phyloP scores from a whole-genome alignment of 208 protist genomes.

The Naegleria fowleri region DNA sequence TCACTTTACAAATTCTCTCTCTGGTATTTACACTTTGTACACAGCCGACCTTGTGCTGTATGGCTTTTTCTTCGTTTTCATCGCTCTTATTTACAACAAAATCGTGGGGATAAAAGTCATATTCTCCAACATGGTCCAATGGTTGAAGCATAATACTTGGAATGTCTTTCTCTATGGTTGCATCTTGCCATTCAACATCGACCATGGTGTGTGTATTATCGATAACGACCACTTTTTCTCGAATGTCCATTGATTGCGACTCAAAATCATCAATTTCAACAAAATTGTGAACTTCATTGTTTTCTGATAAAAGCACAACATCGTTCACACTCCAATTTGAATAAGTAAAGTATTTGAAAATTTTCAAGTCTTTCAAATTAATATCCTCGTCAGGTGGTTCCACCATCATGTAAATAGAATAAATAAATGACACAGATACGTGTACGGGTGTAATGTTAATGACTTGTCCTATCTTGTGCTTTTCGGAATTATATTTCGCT shows the following conservation, averaged over 20 bases:
- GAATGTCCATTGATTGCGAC: not conserved
- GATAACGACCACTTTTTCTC: not conserved
- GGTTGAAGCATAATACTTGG: not conserved
- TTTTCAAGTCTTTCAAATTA: not conserved
- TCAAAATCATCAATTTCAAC: not conserved
- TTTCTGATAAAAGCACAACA: not conserved
- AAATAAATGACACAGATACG: not conserved
- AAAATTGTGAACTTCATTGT: not conserved
- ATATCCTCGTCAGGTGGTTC: not conserved
- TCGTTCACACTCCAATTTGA: not conserved
- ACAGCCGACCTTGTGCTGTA: not conserved
- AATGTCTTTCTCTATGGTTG: not conserved
- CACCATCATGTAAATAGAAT: not conserved
- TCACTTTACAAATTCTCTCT: not conserved
- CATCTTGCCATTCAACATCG: conserved; percentile 13
- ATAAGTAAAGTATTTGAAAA: not conserved
- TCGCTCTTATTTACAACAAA: not conserved
- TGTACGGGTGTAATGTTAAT: not conserved
- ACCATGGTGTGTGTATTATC: not conserved
- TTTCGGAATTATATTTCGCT: not conserved
- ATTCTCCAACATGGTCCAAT: not conserved
- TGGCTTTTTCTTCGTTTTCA: not conserved
- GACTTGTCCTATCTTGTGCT: not conserved
- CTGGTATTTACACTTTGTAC: not conserved
- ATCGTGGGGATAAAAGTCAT: conserved; percentile 7